These are phyloP conservation scores for Massariosphaeria phaeospora DNA, from an alignment of 495 filamentous ascomycete species.

Conservation along the genomic window DNA sequence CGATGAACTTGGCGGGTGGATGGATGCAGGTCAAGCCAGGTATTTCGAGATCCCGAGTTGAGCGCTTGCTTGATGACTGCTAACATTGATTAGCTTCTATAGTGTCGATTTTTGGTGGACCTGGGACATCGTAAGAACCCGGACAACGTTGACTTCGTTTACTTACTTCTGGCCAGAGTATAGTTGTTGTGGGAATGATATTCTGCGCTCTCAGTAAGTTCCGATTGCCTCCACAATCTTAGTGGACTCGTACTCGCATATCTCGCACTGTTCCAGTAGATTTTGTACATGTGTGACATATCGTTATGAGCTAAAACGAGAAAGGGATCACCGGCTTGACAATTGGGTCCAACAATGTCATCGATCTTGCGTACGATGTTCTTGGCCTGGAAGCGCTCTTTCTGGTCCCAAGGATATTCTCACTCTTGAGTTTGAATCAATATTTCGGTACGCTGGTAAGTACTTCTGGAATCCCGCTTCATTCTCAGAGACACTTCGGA, in stretches of 20 bases:
- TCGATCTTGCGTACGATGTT: slow-evolving; percentile 79
- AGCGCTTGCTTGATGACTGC: too few species aligned
- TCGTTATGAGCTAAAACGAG: too few species aligned
- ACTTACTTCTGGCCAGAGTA: slow-evolving; percentile 40
- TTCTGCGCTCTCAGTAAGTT: slow-evolving; percentile 67
- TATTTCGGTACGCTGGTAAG: slow-evolving; percentile 79
- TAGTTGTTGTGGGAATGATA: slow-evolving; percentile 72
- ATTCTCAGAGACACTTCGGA: background rate
- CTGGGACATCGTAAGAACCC: slow-evolving; percentile 65
- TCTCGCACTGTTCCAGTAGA: slow-evolving; percentile 19
- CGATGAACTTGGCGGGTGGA: slow-evolving; percentile 53
- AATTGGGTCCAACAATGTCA: slow-evolving; percentile 55
- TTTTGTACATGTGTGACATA: too few species aligned
- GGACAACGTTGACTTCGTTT: too few species aligned
- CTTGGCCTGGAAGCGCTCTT: slow-evolving; percentile 84
- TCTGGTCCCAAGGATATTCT: slow-evolving; percentile 82
- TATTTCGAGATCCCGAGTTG: too few species aligned
- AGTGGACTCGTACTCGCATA: background rate
- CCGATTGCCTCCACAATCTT: background rate
- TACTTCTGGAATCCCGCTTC: slow-evolving; percentile 4
- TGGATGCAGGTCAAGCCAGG: slow-evolving; percentile 31
- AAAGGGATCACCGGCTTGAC: slow-evolving; percentile 73
- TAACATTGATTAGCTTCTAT: slow-evolving; percentile 32
- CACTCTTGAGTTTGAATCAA: slow-evolving; percentile 78
- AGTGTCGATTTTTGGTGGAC: slow-evolving; percentile 74